phyloP scores from a whole-genome alignment of 352 stramenopile species.

The Phytophthora macrochlamydospora region DNA sequence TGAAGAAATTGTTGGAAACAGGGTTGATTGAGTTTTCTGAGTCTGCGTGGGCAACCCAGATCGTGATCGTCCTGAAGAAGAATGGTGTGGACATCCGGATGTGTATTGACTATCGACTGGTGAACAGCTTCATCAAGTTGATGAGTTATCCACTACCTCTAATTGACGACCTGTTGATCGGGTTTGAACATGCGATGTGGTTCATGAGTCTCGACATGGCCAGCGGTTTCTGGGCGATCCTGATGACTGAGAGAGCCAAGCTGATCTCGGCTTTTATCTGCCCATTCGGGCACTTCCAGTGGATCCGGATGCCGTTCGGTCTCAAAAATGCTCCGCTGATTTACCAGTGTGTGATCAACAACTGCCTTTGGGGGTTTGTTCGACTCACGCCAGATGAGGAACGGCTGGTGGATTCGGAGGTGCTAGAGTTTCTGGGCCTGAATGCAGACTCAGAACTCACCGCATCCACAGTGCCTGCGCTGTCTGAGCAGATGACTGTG shows the following conservation, averaged over 20 bases:
- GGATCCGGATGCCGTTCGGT: constrained; percentile 24
- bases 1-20: constrained; percentile 4
- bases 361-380: constrained; percentile 18
- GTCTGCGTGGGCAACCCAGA: not conserved
- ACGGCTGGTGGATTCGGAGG: not conserved
- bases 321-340: constrained; percentile 22
- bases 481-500: not conserved
- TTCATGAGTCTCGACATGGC: constrained; percentile 25
- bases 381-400: not conserved
- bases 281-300: constrained; percentile 31
- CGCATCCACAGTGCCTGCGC: not conserved
- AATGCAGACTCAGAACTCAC: not conserved
- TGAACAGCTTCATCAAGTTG: not conserved
- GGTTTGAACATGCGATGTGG: constrained; percentile 23
- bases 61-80: constrained; percentile 8
- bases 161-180: constrained; percentile 3
- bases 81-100: constrained; percentile 1
- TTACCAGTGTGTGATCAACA: constrained; percentile 22
- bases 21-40: constrained; percentile 1
- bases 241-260: constrained; percentile 21
- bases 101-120: not conserved
- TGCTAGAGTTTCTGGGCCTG: constrained; percentile 1
- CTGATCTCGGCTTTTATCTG: constrained; percentile 25
- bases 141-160: not conserved
- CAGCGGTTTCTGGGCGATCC: constrained; percentile 23